Percentiles rank a stretch among this genome's conserved stretches.
These are phyloP conservation scores for Dioscorea dumetorum DNA, from an alignment of 106 monocot genomes.

Conservation along the genomic window DNA sequence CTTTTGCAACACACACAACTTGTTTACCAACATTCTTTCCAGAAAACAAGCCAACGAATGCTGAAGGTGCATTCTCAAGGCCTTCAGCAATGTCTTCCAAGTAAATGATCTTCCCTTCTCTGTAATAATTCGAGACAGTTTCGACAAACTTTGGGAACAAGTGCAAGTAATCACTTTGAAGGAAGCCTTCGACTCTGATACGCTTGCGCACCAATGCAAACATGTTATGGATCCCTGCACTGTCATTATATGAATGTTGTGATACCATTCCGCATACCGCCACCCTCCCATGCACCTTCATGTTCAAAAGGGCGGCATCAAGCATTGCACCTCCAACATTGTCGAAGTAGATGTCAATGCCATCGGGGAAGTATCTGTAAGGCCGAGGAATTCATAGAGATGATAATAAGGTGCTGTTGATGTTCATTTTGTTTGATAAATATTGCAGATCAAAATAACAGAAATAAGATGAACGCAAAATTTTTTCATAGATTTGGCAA, in stretches of 20 bases:
- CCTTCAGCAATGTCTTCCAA: slow-evolving; percentile 61
- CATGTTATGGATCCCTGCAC: slow-evolving; percentile 42
- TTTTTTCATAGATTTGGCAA: neutral
- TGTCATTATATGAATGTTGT: slow-evolving; percentile 23
- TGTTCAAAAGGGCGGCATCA: slow-evolving; percentile 68
- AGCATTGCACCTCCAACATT: slow-evolving; percentile 77
- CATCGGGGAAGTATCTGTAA: slow-evolving; percentile 63
- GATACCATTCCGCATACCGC: slow-evolving; percentile 78
- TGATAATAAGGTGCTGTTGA: too few species aligned
- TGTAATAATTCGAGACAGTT: slow-evolving; percentile 18
- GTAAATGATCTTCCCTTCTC: slow-evolving; percentile 54
- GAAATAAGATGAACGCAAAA: too few species aligned
- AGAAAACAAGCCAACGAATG: slow-evolving; percentile 60
- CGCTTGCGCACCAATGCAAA: slow-evolving; percentile 30
- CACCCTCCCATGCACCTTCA: slow-evolving; percentile 51
- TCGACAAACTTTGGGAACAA: slow-evolving; percentile 49
- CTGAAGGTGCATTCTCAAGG: slow-evolving; percentile 56
- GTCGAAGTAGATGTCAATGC: slow-evolving; percentile 89
- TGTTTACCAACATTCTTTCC: slow-evolving; percentile 76
- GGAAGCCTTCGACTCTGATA: slow-evolving; percentile 53
- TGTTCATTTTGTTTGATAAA: too few species aligned
- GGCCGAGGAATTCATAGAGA: too few species aligned
- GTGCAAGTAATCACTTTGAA: slow-evolving; percentile 51
- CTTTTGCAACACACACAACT: slow-evolving; percentile 34
- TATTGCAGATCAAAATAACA: too few species aligned